These are phyloP conservation scores for Pisolithus orientalis DNA, from an alignment of 768 basidiomycete genomes.

Conservation along the genomic window DNA sequence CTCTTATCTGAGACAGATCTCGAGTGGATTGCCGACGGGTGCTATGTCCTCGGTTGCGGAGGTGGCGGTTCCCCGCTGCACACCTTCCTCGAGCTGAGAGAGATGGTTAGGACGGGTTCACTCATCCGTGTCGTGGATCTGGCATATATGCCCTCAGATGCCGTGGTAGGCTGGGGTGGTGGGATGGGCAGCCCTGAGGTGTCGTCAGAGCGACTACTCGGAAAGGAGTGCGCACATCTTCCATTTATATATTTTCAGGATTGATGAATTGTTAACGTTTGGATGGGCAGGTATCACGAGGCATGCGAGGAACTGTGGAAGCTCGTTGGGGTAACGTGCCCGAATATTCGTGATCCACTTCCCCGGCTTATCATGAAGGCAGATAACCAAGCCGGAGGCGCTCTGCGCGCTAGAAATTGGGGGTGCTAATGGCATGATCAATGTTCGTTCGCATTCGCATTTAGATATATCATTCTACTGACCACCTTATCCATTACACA, in stretches of 20 bases:
- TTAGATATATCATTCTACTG: not conserved
- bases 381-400: constrained; percentile 30
- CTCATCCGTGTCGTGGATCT: constrained; percentile 41
- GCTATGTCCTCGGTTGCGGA: constrained; percentile 56
- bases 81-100: constrained; percentile 42
- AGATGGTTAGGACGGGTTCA: constrained; percentile 46
- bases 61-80: constrained; percentile 58
- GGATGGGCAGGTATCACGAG: constrained; percentile 26
- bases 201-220: constrained; percentile 30
- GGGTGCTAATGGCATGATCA: constrained; percentile 40
- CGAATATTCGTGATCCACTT: not conserved
- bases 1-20: constrained; percentile 40
- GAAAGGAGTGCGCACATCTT: constrained; percentile 27
- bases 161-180: constrained; percentile 35
- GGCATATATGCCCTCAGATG: constrained; percentile 36
- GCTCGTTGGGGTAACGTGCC: constrained; percentile 19
- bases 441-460: constrained; percentile 19
- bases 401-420: constrained; percentile 37
- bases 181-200: constrained; percentile 40
- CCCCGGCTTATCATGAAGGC: not conserved
- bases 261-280: not conserved
- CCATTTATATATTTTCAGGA: not conserved
- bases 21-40: constrained; percentile 59
- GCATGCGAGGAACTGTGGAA: constrained; percentile 25
- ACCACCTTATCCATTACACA: constrained; percentile 11